A percentile compares a stretch with the other conserved stretches of the same genome.
Conservation (phyloP, 2,329 filamentous ascomycete species). For the Didymella keratinophila region DNA sequence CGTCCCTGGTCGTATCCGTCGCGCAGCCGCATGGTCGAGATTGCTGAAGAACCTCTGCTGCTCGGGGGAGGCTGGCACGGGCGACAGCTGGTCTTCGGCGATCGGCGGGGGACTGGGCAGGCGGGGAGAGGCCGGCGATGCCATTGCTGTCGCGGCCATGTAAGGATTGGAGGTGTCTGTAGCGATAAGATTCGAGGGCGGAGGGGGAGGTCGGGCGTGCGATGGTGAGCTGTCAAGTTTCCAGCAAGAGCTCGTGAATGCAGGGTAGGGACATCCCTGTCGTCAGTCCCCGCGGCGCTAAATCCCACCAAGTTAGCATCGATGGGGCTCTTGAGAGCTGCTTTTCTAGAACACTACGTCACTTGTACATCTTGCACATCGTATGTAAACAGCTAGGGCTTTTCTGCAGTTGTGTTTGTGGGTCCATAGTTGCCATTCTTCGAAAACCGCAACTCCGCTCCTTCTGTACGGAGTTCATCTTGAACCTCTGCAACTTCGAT, state of each 20-base stretch:
- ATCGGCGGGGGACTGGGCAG: slow-evolving; percentile 94
- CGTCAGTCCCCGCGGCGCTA: slow-evolving; percentile 23
- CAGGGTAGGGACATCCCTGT: slow-evolving; percentile 26
- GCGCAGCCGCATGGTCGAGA: slow-evolving; percentile 76
- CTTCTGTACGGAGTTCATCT: not conserved
- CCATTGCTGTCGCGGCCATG: slow-evolving; percentile 30
- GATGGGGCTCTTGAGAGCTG: slow-evolving; percentile 10
- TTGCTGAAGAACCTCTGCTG: slow-evolving; percentile 62
- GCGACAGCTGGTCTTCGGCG: slow-evolving; percentile 92
- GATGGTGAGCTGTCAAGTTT: slow-evolving; percentile 25
- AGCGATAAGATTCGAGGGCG: not conserved
- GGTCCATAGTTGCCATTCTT: not conserved
- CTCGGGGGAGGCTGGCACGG: slow-evolving; percentile 67
- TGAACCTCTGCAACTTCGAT: not conserved
- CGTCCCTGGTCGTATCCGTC: slow-evolving; percentile 91
- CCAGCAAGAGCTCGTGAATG: slow-evolving; percentile 25
- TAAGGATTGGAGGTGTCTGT: not conserved
- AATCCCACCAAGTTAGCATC: slow-evolving; percentile 5
- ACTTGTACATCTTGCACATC: not conserved
- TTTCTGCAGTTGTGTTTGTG: not conserved
- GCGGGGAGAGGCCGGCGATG: slow-evolving; percentile 72
- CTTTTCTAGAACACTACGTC: slow-evolving; percentile 18
- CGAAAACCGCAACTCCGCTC: not conserved
- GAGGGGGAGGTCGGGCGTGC: not conserved
- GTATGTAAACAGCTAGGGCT: not conserved